Evolutionary conservation across 257 asterid genomes (phyloP), one percentile per base, ranked within the genome.

Genomic region (Jaltomata sinuosa): DNA sequence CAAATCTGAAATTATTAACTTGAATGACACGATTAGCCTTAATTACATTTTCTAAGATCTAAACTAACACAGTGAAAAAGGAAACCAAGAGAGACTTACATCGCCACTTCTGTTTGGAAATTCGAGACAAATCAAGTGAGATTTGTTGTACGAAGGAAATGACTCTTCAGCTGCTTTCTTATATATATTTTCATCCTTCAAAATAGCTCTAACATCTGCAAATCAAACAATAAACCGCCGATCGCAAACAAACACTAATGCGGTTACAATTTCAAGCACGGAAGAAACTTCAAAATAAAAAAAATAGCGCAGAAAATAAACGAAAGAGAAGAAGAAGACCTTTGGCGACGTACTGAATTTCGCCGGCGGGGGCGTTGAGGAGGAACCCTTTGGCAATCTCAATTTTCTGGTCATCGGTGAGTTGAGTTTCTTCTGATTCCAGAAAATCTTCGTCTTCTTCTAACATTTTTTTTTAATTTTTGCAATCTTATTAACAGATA

Each of bases 381-480:
- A 96, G 97, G 88, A 96, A 96, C 99, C 99, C 94, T 91, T 93
- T 96, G 85, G 98, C 96, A 84, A 96, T 92, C 90, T 93, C 98
- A 82, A 94, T 90, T 84, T 92, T 96, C 88, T 96, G 95, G 83
- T 92, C 82, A 80, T 89, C 94, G 74, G 91, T 93, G 77, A 94
- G 93, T 79, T 47, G 59, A 3, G 84, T 42, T 64, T 87, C 90
- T 50, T 87, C 90, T 50, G 69, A 80, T 25, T 80, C 83, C 78
- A 59, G 10, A 45, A 62, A 82, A 82, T 91, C 97, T 54, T 94
- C 97, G 52, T 87, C 93, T 85, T 90, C 94, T 18, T 76, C 81
- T 14, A 97, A 91, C 99, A 94, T 86, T 32, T 67, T 67, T 18
- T 1, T 0, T 93, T 85, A 7, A 19, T 57, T 89, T 85, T 64